Base-by-base conservation (phyloP, 75 land plant genomes). In the Larix kaempferi region DNA sequence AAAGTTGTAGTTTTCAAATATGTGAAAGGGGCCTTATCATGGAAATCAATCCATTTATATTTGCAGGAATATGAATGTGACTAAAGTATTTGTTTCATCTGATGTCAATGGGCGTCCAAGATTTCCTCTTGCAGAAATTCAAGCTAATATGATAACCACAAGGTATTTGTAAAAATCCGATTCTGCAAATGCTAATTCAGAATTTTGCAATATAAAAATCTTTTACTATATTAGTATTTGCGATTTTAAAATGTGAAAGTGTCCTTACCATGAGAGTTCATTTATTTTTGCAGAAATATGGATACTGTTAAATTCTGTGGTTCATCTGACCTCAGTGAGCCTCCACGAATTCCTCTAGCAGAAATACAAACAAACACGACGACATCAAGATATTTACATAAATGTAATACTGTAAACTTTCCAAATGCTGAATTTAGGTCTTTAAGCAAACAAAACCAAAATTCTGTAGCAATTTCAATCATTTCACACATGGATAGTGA, bases 261-360 rank as follows among this genome's bases (percentile, higher is more conserved):
- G 54, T 49, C 12, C 2, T 49, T 49, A 49, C 54, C 54, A 49
- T 49, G 2, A 49, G 54, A 49, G 54, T 60, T 60, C 5, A 59
- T 59, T 25, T 55, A 27, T 13, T 17, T 27, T 25, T 74, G 57
- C 75, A 74, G 75, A 74, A 17, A 74, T 55, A 74, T 52, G 23
- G 25, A 25, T 74, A 16, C 35, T 22, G 44, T 15, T 54, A 74
- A 74, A 56, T 17, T 55, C 19, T 54, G 57, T 56, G 58, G 57
- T 7, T 39, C 16, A 1, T 72, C 19, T 76, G 29, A 39, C 2
- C 15, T 66, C 44, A 35, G 27, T 35, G 15, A 22, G 27, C 16
- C 49, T 76, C 75, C 44, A 71, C 74, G 78, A 41, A 5, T 13
- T 67, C 78, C 78, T 72, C 78, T 66, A 35, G 74, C 74, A 37